phyloP scores from a whole-genome alignment of 1,139 yeast genomes.

The Pichia sp. region DNA sequence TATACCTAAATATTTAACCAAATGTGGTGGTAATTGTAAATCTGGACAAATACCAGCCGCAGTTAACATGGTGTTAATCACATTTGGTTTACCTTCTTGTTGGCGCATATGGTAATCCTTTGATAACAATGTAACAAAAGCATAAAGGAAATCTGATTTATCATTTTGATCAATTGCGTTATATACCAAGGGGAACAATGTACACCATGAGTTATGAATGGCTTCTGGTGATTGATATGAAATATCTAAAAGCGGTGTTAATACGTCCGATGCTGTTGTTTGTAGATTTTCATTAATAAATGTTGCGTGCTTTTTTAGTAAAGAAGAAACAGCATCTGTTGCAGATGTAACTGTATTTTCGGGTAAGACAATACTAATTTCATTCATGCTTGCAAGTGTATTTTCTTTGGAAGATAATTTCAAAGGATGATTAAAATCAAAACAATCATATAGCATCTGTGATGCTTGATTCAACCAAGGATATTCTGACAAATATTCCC shows the following conservation, averaged over 20 bases:
- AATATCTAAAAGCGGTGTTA: slow-evolving; percentile 70
- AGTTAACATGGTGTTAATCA: slow-evolving; percentile 73
- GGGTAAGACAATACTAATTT: slow-evolving; percentile 36
- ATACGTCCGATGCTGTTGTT: slow-evolving; percentile 51
- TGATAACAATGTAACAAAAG: slow-evolving; percentile 70
- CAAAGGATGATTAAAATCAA: slow-evolving; percentile 46
- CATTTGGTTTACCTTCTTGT: slow-evolving; percentile 80
- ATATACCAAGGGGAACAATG: slow-evolving; percentile 76
- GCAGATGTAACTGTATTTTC: slow-evolving; percentile 3
- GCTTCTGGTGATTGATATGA: slow-evolving; percentile 78
- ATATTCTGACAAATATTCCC: slow-evolving; percentile 92
- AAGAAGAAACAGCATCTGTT: slow-evolving; percentile 24
- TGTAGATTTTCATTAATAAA: slow-evolving; percentile 35
- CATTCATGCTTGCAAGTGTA: slow-evolving; percentile 48
- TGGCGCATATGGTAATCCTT: slow-evolving; percentile 91
- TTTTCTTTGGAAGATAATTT: slow-evolving; percentile 43
- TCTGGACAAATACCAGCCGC: slow-evolving; percentile 71
- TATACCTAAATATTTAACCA: slow-evolving; percentile 80
- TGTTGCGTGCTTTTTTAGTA: slow-evolving; percentile 44
- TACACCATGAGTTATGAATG: slow-evolving; percentile 79
- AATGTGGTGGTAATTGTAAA: slow-evolving; percentile 87
- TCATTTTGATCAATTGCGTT: slow-evolving; percentile 70
- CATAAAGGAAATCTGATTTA: slow-evolving; percentile 73
- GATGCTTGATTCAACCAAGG: slow-evolving; percentile 95
- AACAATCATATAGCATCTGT: slow-evolving; percentile 76